Conservation (phyloP, 2,329 filamentous ascomycete species). For the Dothideomycetes sp. region DNA sequence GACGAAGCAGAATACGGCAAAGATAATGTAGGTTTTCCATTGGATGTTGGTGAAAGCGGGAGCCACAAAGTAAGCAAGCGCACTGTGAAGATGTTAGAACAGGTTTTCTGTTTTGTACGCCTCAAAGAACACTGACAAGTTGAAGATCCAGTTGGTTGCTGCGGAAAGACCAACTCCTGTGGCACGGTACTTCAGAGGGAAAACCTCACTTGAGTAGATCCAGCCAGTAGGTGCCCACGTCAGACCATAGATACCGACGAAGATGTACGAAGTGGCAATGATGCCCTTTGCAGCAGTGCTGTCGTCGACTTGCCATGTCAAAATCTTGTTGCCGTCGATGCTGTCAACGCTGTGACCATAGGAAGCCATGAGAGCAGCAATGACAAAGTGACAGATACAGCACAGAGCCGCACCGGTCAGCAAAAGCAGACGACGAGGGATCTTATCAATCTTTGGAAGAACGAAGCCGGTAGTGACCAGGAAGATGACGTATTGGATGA, state of each 20-base stretch:
- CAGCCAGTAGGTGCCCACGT: constrained; percentile 55
- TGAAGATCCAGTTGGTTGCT: constrained; percentile 40
- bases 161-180: constrained; percentile 51
- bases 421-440: constrained; percentile 30
- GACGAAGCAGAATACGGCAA: constrained; percentile 36
- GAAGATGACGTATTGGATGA: constrained; percentile 35
- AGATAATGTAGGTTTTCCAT: constrained; percentile 46
- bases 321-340: constrained; percentile 39
- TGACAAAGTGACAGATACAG: constrained; percentile 39
- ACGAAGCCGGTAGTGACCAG: constrained; percentile 32
- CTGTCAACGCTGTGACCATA: constrained; percentile 34
- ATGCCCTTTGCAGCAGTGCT: constrained; percentile 46
- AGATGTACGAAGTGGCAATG: constrained; percentile 55
- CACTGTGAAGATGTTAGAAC: constrained; percentile 46
- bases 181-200: constrained; percentile 52
- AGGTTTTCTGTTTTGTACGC: too few relatives aligned
- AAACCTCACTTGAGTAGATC: constrained; percentile 55
- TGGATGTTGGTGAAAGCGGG: constrained; percentile 51
- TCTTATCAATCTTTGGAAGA: constrained; percentile 32
- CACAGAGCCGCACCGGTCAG: constrained; percentile 35
- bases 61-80: constrained; percentile 50
- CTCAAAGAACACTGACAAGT: too few relatives aligned
- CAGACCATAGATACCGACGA: constrained; percentile 54
- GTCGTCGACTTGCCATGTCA: constrained; percentile 43
- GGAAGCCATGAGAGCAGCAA: constrained; percentile 35